Conservation (phyloP, 495 filamentous ascomycete species). For the Pyronema omphalodes region DNA sequence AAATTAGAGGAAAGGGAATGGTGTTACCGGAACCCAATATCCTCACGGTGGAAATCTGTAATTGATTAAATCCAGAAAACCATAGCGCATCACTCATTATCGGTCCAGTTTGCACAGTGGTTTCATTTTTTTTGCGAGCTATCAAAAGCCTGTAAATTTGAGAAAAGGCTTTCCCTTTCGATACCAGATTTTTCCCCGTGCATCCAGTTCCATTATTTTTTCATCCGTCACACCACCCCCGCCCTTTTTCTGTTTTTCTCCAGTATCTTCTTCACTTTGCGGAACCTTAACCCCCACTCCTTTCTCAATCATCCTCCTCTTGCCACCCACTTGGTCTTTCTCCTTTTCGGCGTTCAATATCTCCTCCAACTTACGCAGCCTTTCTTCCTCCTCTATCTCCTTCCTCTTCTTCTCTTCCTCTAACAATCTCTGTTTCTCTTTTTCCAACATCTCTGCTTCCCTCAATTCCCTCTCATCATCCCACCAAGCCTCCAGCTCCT, state of each 20-base stretch:
- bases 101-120: not conserved
- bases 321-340: not conserved
- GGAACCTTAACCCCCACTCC: not conserved
- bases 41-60: too few species aligned
- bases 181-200: not conserved
- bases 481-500: constrained; percentile 6
- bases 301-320: not conserved
- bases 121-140: not conserved
- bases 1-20: not conserved
- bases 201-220: not conserved
- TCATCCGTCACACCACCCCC: not conserved
- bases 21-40: too few species aligned
- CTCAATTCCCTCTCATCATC: constrained; percentile 6
- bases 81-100: not conserved
- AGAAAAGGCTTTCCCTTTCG: not conserved
- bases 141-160: not conserved
- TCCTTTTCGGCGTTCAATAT: constrained; percentile 1
- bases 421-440: not conserved
- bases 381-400: not conserved
- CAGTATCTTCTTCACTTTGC: too few species aligned
- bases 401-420: not conserved
- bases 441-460: constrained; percentile 4
- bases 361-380: not conserved
- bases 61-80: too few species aligned
- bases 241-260: not conserved